Conservation (phyloP, 2,329 filamentous ascomycete species). For the Fonsecaea nubica region DNA sequence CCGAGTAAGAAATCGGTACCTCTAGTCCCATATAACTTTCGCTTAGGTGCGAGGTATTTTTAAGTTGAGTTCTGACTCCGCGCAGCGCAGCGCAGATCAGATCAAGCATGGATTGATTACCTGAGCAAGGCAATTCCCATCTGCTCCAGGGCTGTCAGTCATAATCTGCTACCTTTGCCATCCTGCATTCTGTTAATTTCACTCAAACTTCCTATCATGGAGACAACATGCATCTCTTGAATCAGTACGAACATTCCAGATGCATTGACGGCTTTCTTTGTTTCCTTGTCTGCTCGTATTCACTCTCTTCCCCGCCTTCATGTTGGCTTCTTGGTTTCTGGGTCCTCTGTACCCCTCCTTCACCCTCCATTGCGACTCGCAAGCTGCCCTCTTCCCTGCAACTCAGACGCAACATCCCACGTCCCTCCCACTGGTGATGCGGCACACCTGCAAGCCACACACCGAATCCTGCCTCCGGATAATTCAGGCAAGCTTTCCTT, state of each 20-base stretch:
- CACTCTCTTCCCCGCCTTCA: constrained; percentile 1
- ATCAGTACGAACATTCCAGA: background rate
- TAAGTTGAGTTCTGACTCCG: constrained; percentile 7
- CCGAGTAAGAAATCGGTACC: constrained; percentile 10
- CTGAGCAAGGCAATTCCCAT: constrained; percentile 6
- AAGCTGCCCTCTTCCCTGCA: background rate
- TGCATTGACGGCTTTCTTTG: background rate
- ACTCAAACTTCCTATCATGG: too few relatives aligned
- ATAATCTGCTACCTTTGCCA: background rate
- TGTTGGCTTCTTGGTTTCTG: background rate
- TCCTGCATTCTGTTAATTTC: too few relatives aligned
- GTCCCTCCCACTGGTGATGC: constrained; percentile 15
- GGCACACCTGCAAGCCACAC: constrained; percentile 7
- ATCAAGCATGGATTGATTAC: constrained; percentile 12
- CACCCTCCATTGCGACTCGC: background rate
- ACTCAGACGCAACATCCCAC: constrained; percentile 15
- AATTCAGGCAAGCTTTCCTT: background rate
- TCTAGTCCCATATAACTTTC: constrained; percentile 12
- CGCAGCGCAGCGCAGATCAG: constrained; percentile 6
- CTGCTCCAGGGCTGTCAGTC: background rate
- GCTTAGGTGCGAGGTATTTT: constrained; percentile 18
- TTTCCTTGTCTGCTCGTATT: background rate
- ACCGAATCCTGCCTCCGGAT: background rate
- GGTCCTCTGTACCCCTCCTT: constrained; percentile 12
- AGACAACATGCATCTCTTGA: too few relatives aligned